Base-by-base conservation (phyloP, 768 basidiomycete species). In the Psilocybe azurescens region DNA sequence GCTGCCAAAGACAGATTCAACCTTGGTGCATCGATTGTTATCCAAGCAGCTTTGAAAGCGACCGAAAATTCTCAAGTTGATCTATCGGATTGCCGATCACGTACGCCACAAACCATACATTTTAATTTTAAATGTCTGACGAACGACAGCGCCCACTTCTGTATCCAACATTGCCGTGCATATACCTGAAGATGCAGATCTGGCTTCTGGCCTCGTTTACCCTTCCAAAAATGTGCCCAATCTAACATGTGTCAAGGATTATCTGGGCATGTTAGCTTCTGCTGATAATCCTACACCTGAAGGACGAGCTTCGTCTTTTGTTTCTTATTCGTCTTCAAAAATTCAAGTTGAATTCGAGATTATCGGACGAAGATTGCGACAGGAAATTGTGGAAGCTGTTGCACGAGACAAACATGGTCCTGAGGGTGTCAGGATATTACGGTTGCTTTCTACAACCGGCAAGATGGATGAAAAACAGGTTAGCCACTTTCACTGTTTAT, bases 391-490 rank as follows among this genome's bases (percentile, higher is more conserved):
- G 49, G 94, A 96, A 69, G 85, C 89, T 8, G 84, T 94, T 29
- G 83, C 94, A 41, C 79, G 89, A 67, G 94, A 97, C 69, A 86
- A 89, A 67, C 89, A 95, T 69, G 95, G 95, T 5, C 80, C 86
- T 14, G 88, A 90, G 44, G 95, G 91, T 28, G 89, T 96, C 4
- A 83, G 96, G 57, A 89, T 98, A 49, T 73, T 98, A 57, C 84
- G 90, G 50, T 77, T 97, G 24, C 75, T 98, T 36, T 71, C 93
- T 57, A 87, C 90, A 60, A 88, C 88, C 4, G 95, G 94, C 5
- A 97, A 97, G 75, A 89, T 95, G 83, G 94, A 95, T 65, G 97
- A 97, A 76, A 95, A 96, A 72, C 93, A 95, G 76, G 96, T 94
- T 57, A 62, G 84, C 65, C n/a, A 14, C 29, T 54, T 41, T 16